Conservation (phyloP, 2,329 filamentous ascomycete species). For the Penicillium aurantiogriseum region DNA sequence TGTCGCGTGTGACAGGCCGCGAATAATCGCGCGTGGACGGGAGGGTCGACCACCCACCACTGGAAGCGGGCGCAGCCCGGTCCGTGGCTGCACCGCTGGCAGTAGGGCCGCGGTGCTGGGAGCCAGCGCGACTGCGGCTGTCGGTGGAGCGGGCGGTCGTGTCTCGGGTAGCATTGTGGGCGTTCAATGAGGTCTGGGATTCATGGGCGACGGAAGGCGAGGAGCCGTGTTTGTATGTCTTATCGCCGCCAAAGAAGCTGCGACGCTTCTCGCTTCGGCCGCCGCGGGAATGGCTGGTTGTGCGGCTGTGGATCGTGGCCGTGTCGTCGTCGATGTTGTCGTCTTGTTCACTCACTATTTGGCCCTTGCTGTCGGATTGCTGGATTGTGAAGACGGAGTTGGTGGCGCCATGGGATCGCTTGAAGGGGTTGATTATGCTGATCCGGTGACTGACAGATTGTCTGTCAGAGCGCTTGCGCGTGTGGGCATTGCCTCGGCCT, state of each 20-base stretch:
- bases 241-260: slow-evolving; percentile 42
- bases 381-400: slow-evolving; percentile 40
- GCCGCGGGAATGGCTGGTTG: slow-evolving; percentile 36
- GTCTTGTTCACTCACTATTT: slow-evolving; percentile 21
- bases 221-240: slow-evolving; percentile 33
- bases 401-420: slow-evolving; percentile 38
- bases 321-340: slow-evolving; percentile 34
- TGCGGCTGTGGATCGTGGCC: slow-evolving; percentile 39
- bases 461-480: slow-evolving; percentile 36
- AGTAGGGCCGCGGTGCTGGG: slow-evolving; percentile 26
- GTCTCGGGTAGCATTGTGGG: slow-evolving; percentile 30
- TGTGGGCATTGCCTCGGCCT: slow-evolving; percentile 31
- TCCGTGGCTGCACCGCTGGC: slow-evolving; percentile 21
- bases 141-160: slow-evolving; percentile 29
- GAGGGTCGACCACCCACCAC: slow-evolving; percentile 35
- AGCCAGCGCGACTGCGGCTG: slow-evolving; percentile 29
- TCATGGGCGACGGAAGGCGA: slow-evolving; percentile 34
- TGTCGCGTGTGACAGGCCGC: slow-evolving; percentile 34
- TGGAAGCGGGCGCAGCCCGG: slow-evolving; percentile 23
- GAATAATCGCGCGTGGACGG: slow-evolving; percentile 36
- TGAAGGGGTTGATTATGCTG: slow-evolving; percentile 46
- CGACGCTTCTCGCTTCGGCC: slow-evolving; percentile 40
- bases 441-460: slow-evolving; percentile 42
- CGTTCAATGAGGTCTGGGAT: slow-evolving; percentile 20
- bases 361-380: slow-evolving; percentile 24